Conservation (phyloP, 148 eudicot species). For the Spergularia marina region DNA sequence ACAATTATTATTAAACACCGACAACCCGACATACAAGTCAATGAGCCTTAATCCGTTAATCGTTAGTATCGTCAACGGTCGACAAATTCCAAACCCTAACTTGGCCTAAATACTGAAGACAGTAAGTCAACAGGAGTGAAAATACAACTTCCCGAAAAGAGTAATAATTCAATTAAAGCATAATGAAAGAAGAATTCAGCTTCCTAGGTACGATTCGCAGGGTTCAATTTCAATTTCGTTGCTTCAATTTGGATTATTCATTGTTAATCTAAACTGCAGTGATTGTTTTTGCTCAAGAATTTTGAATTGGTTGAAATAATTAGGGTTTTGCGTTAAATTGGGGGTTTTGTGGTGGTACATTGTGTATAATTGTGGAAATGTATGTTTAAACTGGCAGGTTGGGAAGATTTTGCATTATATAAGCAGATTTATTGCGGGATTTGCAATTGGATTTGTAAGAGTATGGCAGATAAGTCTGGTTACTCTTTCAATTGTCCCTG, state of each 20-base stretch:
- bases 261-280: not conserved
- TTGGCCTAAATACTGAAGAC: no score
- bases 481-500: slow-evolving; percentile 86
- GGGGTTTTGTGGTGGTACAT: not conserved
- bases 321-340: not conserved
- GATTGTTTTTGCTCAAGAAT: not conserved
- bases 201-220: not conserved
- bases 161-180: not conserved
- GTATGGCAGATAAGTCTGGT: slow-evolving; percentile 97
- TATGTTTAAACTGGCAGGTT: slow-evolving; percentile 49
- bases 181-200: not conserved
- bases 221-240: not conserved
- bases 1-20: no score
- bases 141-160: no score
- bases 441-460: slow-evolving; percentile 73
- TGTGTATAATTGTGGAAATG: slow-evolving; percentile 1
- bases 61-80: no score
- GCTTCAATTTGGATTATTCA: not conserved
- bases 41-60: no score
- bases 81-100: no score
- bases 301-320: not conserved
- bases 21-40: no score
- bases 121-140: no score
- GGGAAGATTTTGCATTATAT: slow-evolving; percentile 88
- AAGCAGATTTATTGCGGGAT: slow-evolving; percentile 83